phyloP scores from a whole-genome alignment of 345 rosid species.

The Brassica carinata region DNA sequence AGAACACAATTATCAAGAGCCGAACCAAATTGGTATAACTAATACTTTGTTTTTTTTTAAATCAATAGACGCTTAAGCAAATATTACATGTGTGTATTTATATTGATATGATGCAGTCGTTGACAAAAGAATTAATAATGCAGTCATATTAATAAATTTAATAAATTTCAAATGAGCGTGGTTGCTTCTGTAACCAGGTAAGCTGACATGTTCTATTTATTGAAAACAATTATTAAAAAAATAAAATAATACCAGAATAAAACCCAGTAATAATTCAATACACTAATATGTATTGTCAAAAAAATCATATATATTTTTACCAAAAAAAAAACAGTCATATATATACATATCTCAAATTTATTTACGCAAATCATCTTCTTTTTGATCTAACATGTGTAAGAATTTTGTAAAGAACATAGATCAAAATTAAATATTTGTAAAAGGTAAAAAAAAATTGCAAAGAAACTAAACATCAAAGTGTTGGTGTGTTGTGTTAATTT shows the following conservation, averaged over 20 bases:
- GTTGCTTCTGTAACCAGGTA: conserved; percentile 39
- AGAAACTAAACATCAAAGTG: conserved; percentile 44
- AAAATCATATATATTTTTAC: not conserved
- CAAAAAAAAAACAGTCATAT: too few species aligned
- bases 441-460: not conserved
- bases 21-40: conserved; percentile 5
- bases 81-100: not conserved
- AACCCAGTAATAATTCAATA: conserved; percentile 8
- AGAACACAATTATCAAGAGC: not conserved
- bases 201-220: conserved; percentile 39
- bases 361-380: conserved; percentile 8
- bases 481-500: conserved; percentile 33
- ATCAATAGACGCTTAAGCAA: not conserved
- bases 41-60: not conserved
- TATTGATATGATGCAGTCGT: not conserved
- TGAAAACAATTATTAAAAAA: conserved; percentile 13
- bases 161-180: not conserved
- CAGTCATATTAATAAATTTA: conserved; percentile 10
- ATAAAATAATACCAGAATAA: not conserved
- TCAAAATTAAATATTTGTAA: conserved; percentile 3
- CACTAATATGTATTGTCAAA: not conserved
- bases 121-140: conserved; percentile 4
- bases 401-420: not conserved
- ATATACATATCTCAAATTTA: not conserved
- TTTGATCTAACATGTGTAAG: conserved; percentile 7